Conservation (phyloP, 2,329 filamentous ascomycete genomes). For the Coleophoma eucalyptorum region DNA sequence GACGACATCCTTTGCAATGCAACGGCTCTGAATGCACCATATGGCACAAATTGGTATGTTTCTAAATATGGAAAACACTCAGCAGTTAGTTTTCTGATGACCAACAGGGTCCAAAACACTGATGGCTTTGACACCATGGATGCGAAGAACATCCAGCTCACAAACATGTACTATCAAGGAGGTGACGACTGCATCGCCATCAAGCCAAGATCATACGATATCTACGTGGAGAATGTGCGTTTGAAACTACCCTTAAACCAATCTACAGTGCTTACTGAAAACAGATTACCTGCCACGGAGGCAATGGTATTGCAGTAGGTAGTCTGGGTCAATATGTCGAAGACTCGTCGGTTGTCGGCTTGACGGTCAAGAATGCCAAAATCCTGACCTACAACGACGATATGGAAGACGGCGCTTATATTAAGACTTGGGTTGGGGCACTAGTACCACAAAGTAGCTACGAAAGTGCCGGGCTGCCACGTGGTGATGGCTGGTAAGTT, state of each 20-base stretch:
- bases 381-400: conserved; percentile 41
- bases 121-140: conserved; percentile 57
- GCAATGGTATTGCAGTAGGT: conserved; percentile 53
- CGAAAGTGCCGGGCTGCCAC: conserved; percentile 42
- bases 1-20: conserved; percentile 47
- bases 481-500: conserved; percentile 44
- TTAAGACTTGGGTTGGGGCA: conserved; percentile 53
- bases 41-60: conserved; percentile 41
- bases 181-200: conserved; percentile 55
- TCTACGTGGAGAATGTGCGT: conserved; percentile 40
- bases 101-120: conserved; percentile 45
- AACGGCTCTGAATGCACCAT: conserved; percentile 44
- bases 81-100: too few species aligned
- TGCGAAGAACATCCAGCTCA: conserved; percentile 41
- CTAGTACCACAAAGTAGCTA: conserved; percentile 41
- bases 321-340: conserved; percentile 52
- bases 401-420: conserved; percentile 45
- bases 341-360: conserved; percentile 46
- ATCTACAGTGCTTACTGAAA: not conserved
- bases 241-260: not conserved
- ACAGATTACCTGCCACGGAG: conserved; percentile 40
- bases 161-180: conserved; percentile 49
- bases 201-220: conserved; percentile 50
- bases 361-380: conserved; percentile 41
- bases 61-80: too few species aligned